phyloP scores from a whole-genome alignment of 768 basidiomycete species.

The Trametes punicea region DNA sequence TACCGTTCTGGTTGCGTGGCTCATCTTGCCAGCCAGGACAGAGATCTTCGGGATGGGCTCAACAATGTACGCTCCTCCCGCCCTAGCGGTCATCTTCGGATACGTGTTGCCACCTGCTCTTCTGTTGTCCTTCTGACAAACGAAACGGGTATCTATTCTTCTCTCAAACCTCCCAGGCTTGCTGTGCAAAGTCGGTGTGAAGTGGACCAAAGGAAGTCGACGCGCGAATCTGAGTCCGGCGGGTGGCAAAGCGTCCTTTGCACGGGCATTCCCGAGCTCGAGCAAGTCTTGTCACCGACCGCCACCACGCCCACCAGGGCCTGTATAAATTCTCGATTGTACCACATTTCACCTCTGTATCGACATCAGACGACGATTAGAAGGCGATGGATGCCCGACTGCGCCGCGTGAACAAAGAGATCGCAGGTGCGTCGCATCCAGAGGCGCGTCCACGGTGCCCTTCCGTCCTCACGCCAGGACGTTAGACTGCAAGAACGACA shows the following conservation, averaged over 20 bases:
- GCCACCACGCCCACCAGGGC: not conserved
- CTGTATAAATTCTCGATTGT: slow-evolving; percentile 1
- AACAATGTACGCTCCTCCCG: no score
- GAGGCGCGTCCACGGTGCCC: not conserved
- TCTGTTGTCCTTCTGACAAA: no score
- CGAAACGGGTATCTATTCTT: no score
- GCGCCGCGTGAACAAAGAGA: slow-evolving; percentile 92
- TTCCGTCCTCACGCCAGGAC: no score
- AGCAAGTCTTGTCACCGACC: not conserved
- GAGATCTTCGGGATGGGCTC: no score
- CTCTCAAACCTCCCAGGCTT: no score
- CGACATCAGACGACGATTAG: not conserved
- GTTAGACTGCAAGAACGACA: slow-evolving; percentile 95
- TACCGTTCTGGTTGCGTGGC: no score
- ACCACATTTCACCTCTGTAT: not conserved
- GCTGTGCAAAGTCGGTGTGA: not conserved
- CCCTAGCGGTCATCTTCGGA: no score
- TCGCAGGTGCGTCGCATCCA: slow-evolving; percentile 53
- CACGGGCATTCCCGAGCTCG: not conserved
- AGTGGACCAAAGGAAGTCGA: no score
- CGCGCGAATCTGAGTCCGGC: not conserved
- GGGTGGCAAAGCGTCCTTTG: not conserved
- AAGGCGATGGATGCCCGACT: slow-evolving; percentile 77
- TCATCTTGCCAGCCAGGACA: no score
- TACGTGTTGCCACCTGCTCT: no score